Evolutionary conservation across 2,329 filamentous ascomycete genomes (phyloP).

Genomic region (Atkinsonella hypoxylon): DNA sequence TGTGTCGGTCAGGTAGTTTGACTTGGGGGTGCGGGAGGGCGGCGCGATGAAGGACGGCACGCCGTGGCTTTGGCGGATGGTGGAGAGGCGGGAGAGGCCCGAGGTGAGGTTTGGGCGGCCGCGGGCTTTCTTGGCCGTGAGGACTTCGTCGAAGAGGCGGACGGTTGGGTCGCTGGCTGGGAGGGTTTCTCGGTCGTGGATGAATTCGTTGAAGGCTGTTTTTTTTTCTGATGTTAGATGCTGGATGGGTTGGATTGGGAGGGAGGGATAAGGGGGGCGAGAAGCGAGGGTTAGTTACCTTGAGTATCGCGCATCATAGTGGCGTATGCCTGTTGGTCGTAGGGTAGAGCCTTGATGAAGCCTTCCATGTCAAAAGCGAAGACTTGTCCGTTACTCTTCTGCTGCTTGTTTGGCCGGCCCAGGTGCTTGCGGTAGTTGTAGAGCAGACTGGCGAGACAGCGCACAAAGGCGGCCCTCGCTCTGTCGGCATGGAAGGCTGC

Average conservation of each 20-base stretch:
- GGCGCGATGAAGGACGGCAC: conserved; percentile 25
- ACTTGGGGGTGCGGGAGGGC: conserved; percentile 21
- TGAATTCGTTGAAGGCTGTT: conserved; percentile 62
- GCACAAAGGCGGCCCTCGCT: conserved; percentile 51
- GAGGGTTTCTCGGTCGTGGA: conserved; percentile 64
- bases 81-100: conserved; percentile 50
- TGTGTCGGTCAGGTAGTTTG: conserved; percentile 57
- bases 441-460: conserved; percentile 52
- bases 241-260: neutral
- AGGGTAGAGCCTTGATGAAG: conserved; percentile 51
- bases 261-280: neutral
- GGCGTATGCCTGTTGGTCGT: conserved; percentile 54
- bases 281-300: conserved; percentile 29
- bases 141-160: conserved; percentile 73
- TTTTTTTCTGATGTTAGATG: neutral
- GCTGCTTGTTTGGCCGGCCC: conserved; percentile 45
- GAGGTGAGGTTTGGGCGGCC: conserved; percentile 55
- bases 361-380: conserved; percentile 55
- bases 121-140: conserved; percentile 61
- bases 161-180: conserved; percentile 51
- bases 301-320: conserved; percentile 55
- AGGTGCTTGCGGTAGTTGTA: conserved; percentile 56
- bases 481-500: conserved; percentile 50
- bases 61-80: conserved; percentile 43
- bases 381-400: conserved; percentile 47